Evolutionary conservation across 1,139 yeast genomes (phyloP), one percentile per base, ranked within the genome.

Genomic region (Candida sanyaensis): DNA sequence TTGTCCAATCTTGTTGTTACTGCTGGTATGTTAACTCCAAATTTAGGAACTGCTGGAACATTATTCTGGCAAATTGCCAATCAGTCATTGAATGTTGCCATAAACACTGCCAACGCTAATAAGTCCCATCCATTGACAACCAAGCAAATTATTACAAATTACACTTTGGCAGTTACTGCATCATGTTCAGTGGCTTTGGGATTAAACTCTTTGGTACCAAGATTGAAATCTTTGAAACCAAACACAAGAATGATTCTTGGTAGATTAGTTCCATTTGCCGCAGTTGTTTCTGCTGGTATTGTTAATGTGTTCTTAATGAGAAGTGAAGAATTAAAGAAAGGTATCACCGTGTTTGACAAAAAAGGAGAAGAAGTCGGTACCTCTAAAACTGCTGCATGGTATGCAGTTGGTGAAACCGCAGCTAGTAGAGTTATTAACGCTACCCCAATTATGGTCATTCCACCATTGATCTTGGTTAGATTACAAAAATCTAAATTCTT

Each of bases 371-470:
- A 78, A 39, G 78, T 91, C 17, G 99, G 98, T 5, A 75, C 75
- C 31, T 91, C 97, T 7, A 85, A 87, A 64, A 80, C 75, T 34
- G 99, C 99, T 8, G 99, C 99, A 0, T 65, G 81, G 47, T 78
- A 86, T 54, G 99, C 99, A 0, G 99, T 93, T 41, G 97, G 96
- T 17, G 98, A 93, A 69, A 93, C 99, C 12, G 98, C 98, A 2
- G 84, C 93, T 37, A 88, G 96, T 45, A 79, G 99, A 63, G 96
- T 93, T 44, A 88, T 93, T 58, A 93, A 91, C 63, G 97, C 98
- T 23, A 89, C 99, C 0, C 99, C 99, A 23, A 80, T 93, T 58
- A 93, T 93, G 99, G 99, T 88, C 23, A 68, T 93, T 24, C 99
- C 99, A 1, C 97, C 99, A 2, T 76, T 93, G 58, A 64, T 89